These are phyloP conservation scores for Fusarium mangiferae DNA, from an alignment of 2,329 filamentous ascomycete genomes.

Conservation along the genomic window DNA sequence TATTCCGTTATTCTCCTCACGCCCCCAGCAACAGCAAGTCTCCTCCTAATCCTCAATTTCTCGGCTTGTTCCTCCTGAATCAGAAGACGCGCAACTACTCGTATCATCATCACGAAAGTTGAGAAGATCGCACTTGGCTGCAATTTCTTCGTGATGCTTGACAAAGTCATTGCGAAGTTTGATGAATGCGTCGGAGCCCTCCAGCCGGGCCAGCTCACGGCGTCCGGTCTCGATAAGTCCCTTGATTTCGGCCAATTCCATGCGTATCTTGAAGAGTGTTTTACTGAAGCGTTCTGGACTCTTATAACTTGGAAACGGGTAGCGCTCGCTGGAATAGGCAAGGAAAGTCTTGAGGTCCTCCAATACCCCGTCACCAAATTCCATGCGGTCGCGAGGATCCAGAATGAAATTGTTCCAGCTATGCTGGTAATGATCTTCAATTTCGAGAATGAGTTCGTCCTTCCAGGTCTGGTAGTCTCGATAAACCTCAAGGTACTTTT, in stretches of 20 bases:
- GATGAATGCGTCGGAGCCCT: constrained; percentile 9
- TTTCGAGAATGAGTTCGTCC: not conserved
- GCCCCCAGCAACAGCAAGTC: too few relatives aligned
- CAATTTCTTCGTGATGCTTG: not conserved
- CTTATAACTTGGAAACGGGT: not conserved
- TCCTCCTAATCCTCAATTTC: not conserved
- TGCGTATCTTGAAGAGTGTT: not conserved
- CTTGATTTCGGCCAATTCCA: not conserved
- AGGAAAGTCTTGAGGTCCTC: not conserved
- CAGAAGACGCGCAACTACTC: not conserved
- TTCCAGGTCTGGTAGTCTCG: not conserved
- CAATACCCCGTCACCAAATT: not conserved
- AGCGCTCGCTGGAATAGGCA: not conserved
- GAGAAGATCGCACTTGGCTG: not conserved
- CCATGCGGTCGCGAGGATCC: not conserved
- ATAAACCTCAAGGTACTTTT: not conserved
- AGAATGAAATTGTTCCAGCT: constrained; percentile 26
- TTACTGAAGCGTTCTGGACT: not conserved
- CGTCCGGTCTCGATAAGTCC: not conserved
- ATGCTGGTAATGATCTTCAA: constrained; percentile 1
- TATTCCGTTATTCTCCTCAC: not conserved
- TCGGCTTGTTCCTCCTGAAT: not conserved
- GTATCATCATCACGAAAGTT: not conserved
- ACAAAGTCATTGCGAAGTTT: constrained; percentile 12
- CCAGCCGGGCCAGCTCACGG: constrained; percentile 20